Base-by-base conservation (phyloP, 2,329 filamentous ascomycete species). In the Neofusicoccum cordaticola region DNA sequence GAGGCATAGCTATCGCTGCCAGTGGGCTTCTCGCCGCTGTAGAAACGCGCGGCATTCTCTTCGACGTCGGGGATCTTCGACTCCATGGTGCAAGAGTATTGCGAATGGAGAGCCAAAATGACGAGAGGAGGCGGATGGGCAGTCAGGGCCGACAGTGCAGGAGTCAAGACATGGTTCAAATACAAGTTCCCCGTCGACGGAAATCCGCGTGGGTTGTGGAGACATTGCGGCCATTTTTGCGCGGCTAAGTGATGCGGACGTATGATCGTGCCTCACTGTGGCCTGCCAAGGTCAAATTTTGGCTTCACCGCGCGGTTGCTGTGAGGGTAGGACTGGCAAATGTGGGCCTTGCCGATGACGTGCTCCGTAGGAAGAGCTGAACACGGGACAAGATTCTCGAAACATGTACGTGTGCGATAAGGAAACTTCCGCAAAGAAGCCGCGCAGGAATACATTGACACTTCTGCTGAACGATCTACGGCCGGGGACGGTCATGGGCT, bases 281-380 rank as follows among this genome's bases (percentile, higher is more conserved):
- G 9, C 35, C 19, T 39, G 31, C 44, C 31, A 37, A 50, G 19
- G 44, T n/a, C 41, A 27, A 19, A 31, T 19, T 22, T 48, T 22
- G 34, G 57, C 42, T 45, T 61, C 57, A 57, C 53, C 53, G 53
- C 53, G 53, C 17, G 53, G 39, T 17, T 39, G 9, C 34, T 31
- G 22, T 15, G 7, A 57, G 39, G 22, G 37, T 19, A 57, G 13
- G 37, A 44, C 52, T 4, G 56, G 41, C 41, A 61, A 45, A 39
- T 61, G 57, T 61, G 57, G 57, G 45, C 42, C 57, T 48, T 17
- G 4, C n/a, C 27, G 44, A 61, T 61, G 57, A 15, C 57, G 57
- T 61, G 57, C 57, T 61, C 44, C 37, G n/a, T 31, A 34, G 17
- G 17, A 22, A 41, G 31, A 44, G 37, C 17, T 13, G 22, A 39